A percentile compares a stretch with the other conserved stretches of the same genome.
phyloP scores from a whole-genome alignment of 1,284 basidiomycete species.

The Heliocybe sulcata region DNA sequence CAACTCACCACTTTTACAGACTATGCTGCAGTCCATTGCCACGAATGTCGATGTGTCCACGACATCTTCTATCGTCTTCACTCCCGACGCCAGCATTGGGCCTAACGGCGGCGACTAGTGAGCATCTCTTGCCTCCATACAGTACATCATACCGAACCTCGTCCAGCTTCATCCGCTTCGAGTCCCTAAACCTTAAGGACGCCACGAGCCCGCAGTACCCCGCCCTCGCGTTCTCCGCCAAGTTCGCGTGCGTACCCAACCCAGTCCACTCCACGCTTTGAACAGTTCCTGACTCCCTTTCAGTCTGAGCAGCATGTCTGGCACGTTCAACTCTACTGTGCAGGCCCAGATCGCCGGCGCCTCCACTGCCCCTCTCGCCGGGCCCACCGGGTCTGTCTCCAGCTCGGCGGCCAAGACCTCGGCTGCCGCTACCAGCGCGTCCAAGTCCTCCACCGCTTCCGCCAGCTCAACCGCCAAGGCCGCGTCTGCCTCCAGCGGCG shows the following conservation, averaged over 20 bases:
- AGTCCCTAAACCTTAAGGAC: slow-evolving; percentile 50
- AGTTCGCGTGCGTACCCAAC: slow-evolving; percentile 50
- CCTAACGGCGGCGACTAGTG: slow-evolving; percentile 55
- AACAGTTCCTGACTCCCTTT: slow-evolving; percentile 2
- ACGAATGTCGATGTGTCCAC: slow-evolving; percentile 54
- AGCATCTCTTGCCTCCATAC: slow-evolving; percentile 16
- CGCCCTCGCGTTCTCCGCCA: slow-evolving; percentile 74
- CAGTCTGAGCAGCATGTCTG: slow-evolving; percentile 59
- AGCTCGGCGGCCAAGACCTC: slow-evolving; percentile 11
- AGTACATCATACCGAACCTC: not conserved
- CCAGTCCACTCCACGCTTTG: not conserved
- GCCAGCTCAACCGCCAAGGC: slow-evolving; percentile 12
- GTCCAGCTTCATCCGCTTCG: slow-evolving; percentile 66
- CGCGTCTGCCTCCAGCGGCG: slow-evolving; percentile 15
- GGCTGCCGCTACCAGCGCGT: slow-evolving; percentile 9
- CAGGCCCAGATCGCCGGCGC: slow-evolving; percentile 52
- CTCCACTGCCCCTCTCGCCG: slow-evolving; percentile 46
- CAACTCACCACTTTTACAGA: slow-evolving; percentile 28
- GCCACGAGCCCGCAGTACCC: slow-evolving; percentile 42
- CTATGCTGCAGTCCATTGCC: slow-evolving; percentile 57
- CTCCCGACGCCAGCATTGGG: slow-evolving; percentile 54
- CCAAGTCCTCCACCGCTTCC: slow-evolving; percentile 7
- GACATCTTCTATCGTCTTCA: slow-evolving; percentile 45
- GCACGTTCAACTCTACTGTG: slow-evolving; percentile 47
- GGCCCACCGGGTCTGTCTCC: slow-evolving; percentile 14